Base-by-base conservation (phyloP, 306 rosid genomes). In the Cyclanthera cordifolia region DNA sequence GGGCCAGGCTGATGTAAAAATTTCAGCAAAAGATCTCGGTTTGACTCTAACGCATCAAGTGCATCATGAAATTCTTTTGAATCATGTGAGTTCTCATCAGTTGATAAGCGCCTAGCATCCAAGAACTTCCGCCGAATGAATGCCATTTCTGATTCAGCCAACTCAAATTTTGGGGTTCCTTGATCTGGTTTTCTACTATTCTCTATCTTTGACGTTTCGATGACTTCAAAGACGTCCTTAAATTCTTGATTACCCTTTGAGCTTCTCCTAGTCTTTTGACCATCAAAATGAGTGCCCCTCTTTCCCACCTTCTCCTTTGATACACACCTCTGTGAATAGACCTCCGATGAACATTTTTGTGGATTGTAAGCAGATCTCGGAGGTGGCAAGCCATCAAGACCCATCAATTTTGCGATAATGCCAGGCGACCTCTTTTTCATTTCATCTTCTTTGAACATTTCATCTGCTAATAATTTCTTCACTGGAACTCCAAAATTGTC, bases 161-260 rank as follows among this genome's bases (percentile, higher is more conserved):
- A 55, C 78, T 83, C 83, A 60, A 82, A 28, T 34, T 34, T 34
- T 5, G 41, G 41, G 0, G 41, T 34, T 34, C 41, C 41, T 34
- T 34, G 41, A 0, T 75, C 72, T 15, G 90, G 77, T 77, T 79
- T 80, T 79, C 82, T 78, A 16, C 78, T 53, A 64, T 83, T 83
- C 72, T 78, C 81, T 43, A 75, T 78, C 76, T 80, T 89, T 30
- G 90, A 82, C 28, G 86, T 78, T 76, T 92, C 98, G 0, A 80
- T 75, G 47, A 93, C 99, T 85, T 93, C 99, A 78, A 79, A 90
- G 61, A 93, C 99, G 81, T 93, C 99, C 82, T 90, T 93, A 79
- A 86, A 93, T 72, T 87, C 94, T 54, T 86, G 90, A 65, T 85
- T 86, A 50, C 82, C 94, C 80, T 81, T 90, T 48, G 89, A 83